Evolutionary conservation across 441 rosid species (phyloP).

Genomic region (Erysimum pusillum): DNA sequence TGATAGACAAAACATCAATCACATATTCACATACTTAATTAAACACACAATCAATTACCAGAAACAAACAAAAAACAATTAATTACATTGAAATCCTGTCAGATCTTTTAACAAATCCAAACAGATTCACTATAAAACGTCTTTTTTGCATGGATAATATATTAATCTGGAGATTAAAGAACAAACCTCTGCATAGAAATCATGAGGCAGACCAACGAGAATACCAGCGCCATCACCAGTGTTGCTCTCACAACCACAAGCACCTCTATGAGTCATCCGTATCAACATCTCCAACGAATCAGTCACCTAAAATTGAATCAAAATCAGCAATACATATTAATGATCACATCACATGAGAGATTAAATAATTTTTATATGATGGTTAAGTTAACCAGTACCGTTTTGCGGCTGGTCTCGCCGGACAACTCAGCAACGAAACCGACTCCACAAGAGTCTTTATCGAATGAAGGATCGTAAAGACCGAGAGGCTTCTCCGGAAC

Average conservation of each 20-base stretch:
- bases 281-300: constrained; percentile 98
- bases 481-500: constrained; percentile 99
- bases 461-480: constrained; percentile 89
- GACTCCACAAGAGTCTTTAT: constrained; percentile 99
- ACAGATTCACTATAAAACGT: constrained; percentile 1
- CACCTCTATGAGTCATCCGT: constrained; percentile 99
- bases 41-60: neutral
- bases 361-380: too few relatives aligned
- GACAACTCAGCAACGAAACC: constrained; percentile 98
- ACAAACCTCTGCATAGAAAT: constrained; percentile 76
- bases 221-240: constrained; percentile 99
- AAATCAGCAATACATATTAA: neutral
- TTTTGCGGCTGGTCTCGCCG: constrained; percentile 85
- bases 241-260: constrained; percentile 98
- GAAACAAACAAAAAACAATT: neutral
- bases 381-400: constrained; percentile 76
- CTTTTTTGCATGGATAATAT: constrained; percentile 26
- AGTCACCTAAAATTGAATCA: constrained; percentile 59
- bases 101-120: constrained; percentile 11
- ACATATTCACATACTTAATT: neutral
- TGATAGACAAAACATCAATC: constrained; percentile 36
- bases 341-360: constrained; percentile 15
- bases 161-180: neutral
- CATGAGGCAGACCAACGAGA: constrained; percentile 91
- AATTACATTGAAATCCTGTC: neutral